These are phyloP conservation scores for Aurifilum marmelostoma DNA, from an alignment of 2,329 filamentous ascomycete species.

Conservation along the genomic window DNA sequence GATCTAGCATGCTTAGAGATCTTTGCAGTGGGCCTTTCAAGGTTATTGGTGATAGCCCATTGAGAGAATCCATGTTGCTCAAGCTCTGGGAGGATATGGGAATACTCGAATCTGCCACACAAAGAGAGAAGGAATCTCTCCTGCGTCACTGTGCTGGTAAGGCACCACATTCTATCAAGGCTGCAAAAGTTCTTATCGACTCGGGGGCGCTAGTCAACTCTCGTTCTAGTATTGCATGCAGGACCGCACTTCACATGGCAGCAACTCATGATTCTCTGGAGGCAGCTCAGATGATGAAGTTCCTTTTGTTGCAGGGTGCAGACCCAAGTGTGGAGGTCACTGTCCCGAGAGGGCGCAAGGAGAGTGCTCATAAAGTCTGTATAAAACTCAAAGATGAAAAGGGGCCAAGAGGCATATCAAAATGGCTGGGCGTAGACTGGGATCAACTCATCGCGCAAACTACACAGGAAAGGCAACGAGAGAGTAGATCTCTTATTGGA, in stretches of 20 bases:
- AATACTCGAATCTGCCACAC: background rate
- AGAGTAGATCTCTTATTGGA: background rate
- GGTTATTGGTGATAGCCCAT: background rate
- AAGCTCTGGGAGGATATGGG: background rate
- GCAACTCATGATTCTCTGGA: background rate
- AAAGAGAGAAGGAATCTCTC: background rate
- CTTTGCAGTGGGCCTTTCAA: background rate
- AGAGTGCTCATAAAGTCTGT: background rate
- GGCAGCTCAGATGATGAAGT: background rate
- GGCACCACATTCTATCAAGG: background rate
- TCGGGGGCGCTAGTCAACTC: background rate
- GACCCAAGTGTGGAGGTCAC: background rate
- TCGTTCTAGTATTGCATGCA: no score
- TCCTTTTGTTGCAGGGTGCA: background rate
- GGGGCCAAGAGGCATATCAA: background rate
- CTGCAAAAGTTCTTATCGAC: background rate
- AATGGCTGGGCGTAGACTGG: background rate
- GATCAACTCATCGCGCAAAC: background rate
- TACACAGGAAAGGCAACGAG: background rate
- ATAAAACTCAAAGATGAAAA: background rate
- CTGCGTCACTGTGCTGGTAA: fast-evolving
- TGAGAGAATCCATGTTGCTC: background rate
- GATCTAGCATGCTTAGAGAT: no score
- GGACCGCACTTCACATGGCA: background rate
- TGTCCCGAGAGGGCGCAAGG: background rate